A percentile compares a stretch with the other conserved stretches of the same genome.
Evolutionary conservation across 2,329 filamentous ascomycete species (phyloP).

Genomic region (Fusarium nygamai): DNA sequence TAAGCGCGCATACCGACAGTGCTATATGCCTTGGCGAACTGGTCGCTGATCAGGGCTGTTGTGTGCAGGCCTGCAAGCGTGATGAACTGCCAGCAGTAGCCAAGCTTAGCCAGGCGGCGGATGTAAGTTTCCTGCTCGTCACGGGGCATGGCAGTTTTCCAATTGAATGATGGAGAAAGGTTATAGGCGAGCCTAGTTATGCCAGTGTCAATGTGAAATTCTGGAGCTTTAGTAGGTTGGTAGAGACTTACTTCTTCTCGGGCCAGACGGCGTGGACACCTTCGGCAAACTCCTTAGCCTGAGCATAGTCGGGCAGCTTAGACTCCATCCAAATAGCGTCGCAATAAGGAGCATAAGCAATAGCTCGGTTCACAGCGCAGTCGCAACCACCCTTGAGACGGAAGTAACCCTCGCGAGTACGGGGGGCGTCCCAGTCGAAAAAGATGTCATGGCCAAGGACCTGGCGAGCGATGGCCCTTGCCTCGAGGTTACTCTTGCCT

Average conservation of each 20-base stretch:
- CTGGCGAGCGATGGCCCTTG: conserved; percentile 79
- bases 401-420: conserved; percentile 96
- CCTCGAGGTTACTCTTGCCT: conserved; percentile 88
- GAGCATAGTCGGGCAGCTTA: conserved; percentile 90
- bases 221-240: neutral
- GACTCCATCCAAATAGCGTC: conserved; percentile 99
- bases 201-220: conserved; percentile 28
- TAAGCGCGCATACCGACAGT: conserved; percentile 93
- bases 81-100: conserved; percentile 99
- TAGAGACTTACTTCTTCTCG: conserved; percentile 83
- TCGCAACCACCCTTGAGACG: conserved; percentile 90
- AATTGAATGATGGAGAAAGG: conserved; percentile 98
- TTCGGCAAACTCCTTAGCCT: conserved; percentile 91
- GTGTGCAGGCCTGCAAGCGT: conserved; percentile 98
- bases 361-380: conserved; percentile 88
- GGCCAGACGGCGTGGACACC: conserved; percentile 96
- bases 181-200: conserved; percentile 86
- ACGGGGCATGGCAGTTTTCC: conserved; percentile 95
- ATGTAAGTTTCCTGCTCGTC: conserved; percentile 98
- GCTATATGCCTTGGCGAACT: conserved; percentile 85
- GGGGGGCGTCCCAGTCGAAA: conserved; percentile 95
- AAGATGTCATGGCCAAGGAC: conserved; percentile 83
- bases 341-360: conserved; percentile 91
- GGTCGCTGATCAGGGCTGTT: conserved; percentile 89
- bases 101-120: conserved; percentile 81